Conservation (phyloP, 2,329 filamentous ascomycete genomes). For the Aureobasidium mangrovei region DNA sequence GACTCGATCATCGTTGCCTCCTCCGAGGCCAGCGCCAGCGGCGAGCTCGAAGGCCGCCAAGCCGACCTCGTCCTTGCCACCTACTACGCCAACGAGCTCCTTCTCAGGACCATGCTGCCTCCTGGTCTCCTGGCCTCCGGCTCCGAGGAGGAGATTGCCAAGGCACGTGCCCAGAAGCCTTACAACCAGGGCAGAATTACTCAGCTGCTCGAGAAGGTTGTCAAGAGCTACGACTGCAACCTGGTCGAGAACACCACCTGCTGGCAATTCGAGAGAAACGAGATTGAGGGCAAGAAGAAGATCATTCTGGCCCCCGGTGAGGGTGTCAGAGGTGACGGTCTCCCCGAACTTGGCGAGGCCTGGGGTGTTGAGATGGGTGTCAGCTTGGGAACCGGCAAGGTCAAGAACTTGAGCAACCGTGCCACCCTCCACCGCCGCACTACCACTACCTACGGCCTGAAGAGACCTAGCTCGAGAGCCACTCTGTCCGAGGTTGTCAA, state of each 20-base stretch:
- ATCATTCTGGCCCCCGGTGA: conserved; percentile 85
- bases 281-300: conserved; percentile 97
- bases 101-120: conserved; percentile 83
- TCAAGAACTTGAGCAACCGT: conserved; percentile 82
- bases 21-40: conserved; percentile 52
- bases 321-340: conserved; percentile 81
- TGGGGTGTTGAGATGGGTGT: conserved; percentile 98
- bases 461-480: conserved; percentile 87
- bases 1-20: conserved; percentile 72
- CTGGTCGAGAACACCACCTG: conserved; percentile 96
- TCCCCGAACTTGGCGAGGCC: conserved; percentile 81
- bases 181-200: conserved; percentile 83
- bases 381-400: conserved; percentile 83
- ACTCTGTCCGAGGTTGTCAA: conserved; percentile 89
- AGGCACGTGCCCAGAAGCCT: conserved; percentile 69
- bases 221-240: conserved; percentile 82
- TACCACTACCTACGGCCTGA: conserved; percentile 81
- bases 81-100: conserved; percentile 90
- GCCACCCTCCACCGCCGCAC: conserved; percentile 91
- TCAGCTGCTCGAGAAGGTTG: conserved; percentile 79
- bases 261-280: conserved; percentile 93
- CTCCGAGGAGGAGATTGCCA: conserved; percentile 91
- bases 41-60: conserved; percentile 52
- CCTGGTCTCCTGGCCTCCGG: conserved; percentile 76
- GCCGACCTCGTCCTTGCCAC: conserved; percentile 87